Base-by-base conservation (phyloP, 768 basidiomycete species). In the Rhodotorula toruloides region DNA sequence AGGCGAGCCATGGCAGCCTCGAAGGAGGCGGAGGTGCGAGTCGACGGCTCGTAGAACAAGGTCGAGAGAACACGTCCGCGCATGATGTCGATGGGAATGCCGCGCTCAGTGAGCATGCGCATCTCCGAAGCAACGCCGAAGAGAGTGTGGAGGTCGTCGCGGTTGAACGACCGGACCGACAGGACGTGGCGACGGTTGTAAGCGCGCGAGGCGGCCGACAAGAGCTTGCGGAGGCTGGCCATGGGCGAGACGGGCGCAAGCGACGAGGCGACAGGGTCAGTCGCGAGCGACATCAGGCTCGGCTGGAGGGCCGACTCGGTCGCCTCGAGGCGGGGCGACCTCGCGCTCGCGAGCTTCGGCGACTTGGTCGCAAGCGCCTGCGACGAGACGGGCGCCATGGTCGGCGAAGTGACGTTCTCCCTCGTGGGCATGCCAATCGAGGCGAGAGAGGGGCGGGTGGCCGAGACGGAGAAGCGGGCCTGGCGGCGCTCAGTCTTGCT, bases 1-100 rank as follows among this genome's bases (percentile, higher is more conserved):
- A 91, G 91, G 55, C 96, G 85, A 78, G 96, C 94, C 96, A 98
- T 99, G 17, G 96, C 96, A 4, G 94, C 88, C 76, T 99, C 94
- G 74, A 99, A 99, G 14, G 94, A 97, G 8, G 88, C 83, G 68
- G 90, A 91, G 6, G 96, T 99, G 40, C 96, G 84, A 5, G 96
- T 99, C 5, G 92, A 96, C 2, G 94, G 90, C 77, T 99, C 96
- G 77, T 91, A 99, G 82, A 99, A 99, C 43, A 93, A 77, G 29
- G 86, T 92, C 76, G 88, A 91, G 11, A 99, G 83, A 1, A 99
- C 87, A 66, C 87, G 89, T 43, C 94, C 94, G 70, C 87, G 89
- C 50, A 98, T 82, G 63, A 96, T 85, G 72, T 98, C 91, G 61
- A 97, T 81, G 1, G 84, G 83, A 3, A 92, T 91, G 74, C 86